Evolutionary conservation across 148 eudicot species (phyloP).

Genomic region (Tetragonia tetragonoides): DNA sequence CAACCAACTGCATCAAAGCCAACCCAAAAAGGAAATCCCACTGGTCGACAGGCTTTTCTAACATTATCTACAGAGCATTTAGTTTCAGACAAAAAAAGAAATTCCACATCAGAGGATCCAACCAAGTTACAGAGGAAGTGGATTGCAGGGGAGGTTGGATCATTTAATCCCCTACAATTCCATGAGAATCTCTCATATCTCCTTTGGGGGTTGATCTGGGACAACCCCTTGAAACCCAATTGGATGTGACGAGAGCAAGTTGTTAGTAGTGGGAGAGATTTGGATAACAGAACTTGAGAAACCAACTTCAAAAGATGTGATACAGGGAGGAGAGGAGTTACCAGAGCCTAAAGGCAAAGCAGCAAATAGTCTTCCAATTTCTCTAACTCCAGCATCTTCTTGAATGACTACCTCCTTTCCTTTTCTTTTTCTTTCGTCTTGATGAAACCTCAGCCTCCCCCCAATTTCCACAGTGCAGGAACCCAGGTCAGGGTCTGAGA

Average conservation of each 20-base stretch:
- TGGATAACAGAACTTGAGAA: too few relatives aligned
- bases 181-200: background rate
- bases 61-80: background rate
- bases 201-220: background rate
- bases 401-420: too few relatives aligned
- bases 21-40: background rate
- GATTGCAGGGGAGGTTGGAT: background rate
- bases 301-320: too few relatives aligned
- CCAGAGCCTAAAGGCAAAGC: too few relatives aligned
- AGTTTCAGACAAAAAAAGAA: background rate
- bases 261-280: background rate
- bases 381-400: too few relatives aligned
- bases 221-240: background rate
- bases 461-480: too few relatives aligned
- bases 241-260: too few relatives aligned
- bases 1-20: background rate
- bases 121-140: background rate
- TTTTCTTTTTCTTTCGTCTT: too few relatives aligned
- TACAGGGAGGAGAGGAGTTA: too few relatives aligned
- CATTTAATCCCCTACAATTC: conserved; percentile 1
- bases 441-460: too few relatives aligned
- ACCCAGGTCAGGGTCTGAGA: too few relatives aligned
- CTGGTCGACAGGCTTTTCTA: background rate
- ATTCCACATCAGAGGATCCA: background rate
- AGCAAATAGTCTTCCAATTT: too few relatives aligned